These are phyloP conservation scores for Aspergillus sp. DNA, from an alignment of 2,329 filamentous ascomycete genomes.

Conservation along the genomic window DNA sequence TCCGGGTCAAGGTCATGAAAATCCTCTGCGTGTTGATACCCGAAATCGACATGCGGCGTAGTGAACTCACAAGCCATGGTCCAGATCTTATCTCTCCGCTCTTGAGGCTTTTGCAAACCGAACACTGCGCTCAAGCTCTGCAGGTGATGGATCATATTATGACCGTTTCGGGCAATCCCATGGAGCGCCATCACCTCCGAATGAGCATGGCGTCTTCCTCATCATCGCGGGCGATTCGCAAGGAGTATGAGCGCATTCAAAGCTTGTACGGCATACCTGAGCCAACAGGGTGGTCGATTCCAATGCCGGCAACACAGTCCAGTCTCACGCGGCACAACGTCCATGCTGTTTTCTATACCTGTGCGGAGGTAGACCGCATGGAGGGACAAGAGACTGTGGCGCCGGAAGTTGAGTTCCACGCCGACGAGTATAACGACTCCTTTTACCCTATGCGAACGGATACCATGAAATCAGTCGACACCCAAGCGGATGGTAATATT, in stretches of 20 bases:
- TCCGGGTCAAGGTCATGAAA: constrained; percentile 87
- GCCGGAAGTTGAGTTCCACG: constrained; percentile 84
- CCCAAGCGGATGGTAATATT: constrained; percentile 52
- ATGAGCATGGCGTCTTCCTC: constrained; percentile 92
- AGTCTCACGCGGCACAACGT: constrained; percentile 82
- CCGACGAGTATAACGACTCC: constrained; percentile 70
- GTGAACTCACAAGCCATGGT: constrained; percentile 80
- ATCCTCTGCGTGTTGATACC: constrained; percentile 77
- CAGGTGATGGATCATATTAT: constrained; percentile 91
- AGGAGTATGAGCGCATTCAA: constrained; percentile 89
- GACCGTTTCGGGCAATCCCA: constrained; percentile 80
- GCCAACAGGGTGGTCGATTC: constrained; percentile 90
- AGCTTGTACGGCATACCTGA: constrained; percentile 96
- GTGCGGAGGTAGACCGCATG: constrained; percentile 56
- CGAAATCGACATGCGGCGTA: constrained; percentile 84
- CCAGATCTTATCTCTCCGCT: constrained; percentile 92
- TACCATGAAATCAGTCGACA: constrained; percentile 86
- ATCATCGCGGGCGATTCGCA: constrained; percentile 74
- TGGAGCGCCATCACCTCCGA: constrained; percentile 86
- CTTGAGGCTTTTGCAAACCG: constrained; percentile 78
- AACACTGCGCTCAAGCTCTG: constrained; percentile 85
- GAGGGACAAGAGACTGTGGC: constrained; percentile 56
- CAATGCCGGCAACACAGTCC: constrained; percentile 82
- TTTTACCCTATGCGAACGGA: constrained; percentile 76
- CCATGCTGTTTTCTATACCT: constrained; percentile 92